Evolutionary conservation across 768 basidiomycete genomes (phyloP).

Genomic region (Mycena leptocephala): DNA sequence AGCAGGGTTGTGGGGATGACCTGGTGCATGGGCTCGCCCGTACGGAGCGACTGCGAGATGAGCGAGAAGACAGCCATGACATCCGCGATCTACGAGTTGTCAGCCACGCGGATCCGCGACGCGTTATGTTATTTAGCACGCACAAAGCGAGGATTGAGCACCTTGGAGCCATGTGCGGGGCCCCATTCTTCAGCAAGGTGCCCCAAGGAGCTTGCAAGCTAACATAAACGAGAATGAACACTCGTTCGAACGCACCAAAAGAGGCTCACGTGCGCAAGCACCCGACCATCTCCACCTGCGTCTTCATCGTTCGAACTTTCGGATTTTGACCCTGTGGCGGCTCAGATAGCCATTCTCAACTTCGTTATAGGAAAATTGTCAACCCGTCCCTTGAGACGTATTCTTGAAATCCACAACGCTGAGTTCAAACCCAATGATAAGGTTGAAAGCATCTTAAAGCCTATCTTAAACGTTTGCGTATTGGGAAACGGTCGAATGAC

Average conservation of each 20-base stretch:
- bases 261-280: slow-evolving; percentile 56
- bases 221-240: too few species aligned
- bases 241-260: background rate
- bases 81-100: slow-evolving; percentile 55
- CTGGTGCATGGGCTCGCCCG: slow-evolving; percentile 60
- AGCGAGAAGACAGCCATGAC: slow-evolving; percentile 61
- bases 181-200: slow-evolving; percentile 60
- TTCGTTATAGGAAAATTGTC: background rate
- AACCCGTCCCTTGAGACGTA: too few species aligned
- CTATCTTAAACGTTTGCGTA: background rate
- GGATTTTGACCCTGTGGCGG: background rate
- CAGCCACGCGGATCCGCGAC: too few species aligned
- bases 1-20: slow-evolving; percentile 60
- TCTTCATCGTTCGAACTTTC: background rate
- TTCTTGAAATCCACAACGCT: background rate
- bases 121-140: slow-evolving; percentile 30
- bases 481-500: background rate
- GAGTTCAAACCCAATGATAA: background rate
- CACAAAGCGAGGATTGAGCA: slow-evolving; percentile 72
- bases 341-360: background rate
- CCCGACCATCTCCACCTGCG: slow-evolving; percentile 59
- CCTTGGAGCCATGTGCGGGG: slow-evolving; percentile 60
- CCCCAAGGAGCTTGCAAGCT: slow-evolving; percentile 60
- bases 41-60: slow-evolving; percentile 62
- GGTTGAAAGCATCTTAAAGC: background rate